A percentile compares a stretch with the other conserved stretches of the same genome.
These are phyloP conservation scores for Cyanodermella asteris DNA, from an alignment of 2,329 filamentous ascomycete species.

Conservation along the genomic window DNA sequence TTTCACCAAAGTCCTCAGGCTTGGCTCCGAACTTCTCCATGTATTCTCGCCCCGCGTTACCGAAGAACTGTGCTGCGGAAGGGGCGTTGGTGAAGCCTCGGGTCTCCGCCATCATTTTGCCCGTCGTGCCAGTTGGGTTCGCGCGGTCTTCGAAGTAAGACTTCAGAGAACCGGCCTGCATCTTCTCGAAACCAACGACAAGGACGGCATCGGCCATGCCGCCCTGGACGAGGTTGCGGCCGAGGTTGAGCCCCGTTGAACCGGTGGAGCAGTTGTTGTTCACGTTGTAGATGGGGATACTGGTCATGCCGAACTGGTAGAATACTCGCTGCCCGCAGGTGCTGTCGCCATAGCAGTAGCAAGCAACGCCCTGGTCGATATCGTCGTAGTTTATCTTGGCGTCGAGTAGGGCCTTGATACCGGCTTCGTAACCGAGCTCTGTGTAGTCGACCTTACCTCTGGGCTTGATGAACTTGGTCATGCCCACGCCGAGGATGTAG, in stretches of 20 bases:
- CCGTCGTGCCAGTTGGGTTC: slow-evolving; percentile 52
- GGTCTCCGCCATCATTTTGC: slow-evolving; percentile 63
- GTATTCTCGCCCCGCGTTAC: slow-evolving; percentile 81
- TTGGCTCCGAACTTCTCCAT: slow-evolving; percentile 87
- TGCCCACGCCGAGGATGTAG: slow-evolving; percentile 92
- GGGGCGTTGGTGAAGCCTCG: slow-evolving; percentile 64
- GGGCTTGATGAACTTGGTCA: slow-evolving; percentile 99
- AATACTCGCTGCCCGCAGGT: slow-evolving; percentile 93
- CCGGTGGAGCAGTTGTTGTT: slow-evolving; percentile 98
- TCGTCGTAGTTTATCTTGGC: slow-evolving; percentile 92
- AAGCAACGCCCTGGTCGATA: slow-evolving; percentile 85
- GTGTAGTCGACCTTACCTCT: slow-evolving; percentile 86
- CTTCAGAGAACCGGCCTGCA: slow-evolving; percentile 78
- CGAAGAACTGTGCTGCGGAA: slow-evolving; percentile 80
- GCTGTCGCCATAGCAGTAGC: slow-evolving; percentile 92
- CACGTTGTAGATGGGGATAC: slow-evolving; percentile 91
- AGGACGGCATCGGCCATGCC: slow-evolving; percentile 74
- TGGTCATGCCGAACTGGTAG: slow-evolving; percentile 95
- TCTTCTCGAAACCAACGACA: slow-evolving; percentile 94
- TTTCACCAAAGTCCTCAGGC: slow-evolving; percentile 77
- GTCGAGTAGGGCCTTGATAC: slow-evolving; percentile 28
- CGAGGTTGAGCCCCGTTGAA: slow-evolving; percentile 76
- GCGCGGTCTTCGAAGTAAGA: slow-evolving; percentile 66
- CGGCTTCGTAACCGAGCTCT: slow-evolving; percentile 51
- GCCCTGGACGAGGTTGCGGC: slow-evolving; percentile 52